Conservation (phyloP, 768 basidiomycete genomes). For the Leucogyrophana mollusca region DNA sequence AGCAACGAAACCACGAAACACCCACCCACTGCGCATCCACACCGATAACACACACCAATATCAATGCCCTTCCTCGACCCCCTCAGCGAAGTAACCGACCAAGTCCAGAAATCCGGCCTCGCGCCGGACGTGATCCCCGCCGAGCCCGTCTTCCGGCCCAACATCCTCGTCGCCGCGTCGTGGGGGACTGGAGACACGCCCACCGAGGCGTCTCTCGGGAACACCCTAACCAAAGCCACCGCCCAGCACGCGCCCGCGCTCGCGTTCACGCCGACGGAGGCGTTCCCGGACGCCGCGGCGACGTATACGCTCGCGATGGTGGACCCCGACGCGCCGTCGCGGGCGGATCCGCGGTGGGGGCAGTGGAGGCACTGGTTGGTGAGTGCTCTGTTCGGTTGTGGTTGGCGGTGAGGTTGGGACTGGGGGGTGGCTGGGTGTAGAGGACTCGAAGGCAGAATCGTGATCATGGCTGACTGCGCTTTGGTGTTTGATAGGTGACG, state of each 20-base stretch:
- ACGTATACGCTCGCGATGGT: constrained; percentile 56
- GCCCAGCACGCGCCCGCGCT: constrained; percentile 53
- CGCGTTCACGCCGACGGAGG: constrained; percentile 41
- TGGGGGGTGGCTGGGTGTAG: no score
- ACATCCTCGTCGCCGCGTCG: constrained; percentile 24
- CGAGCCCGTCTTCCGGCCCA: constrained; percentile 21
- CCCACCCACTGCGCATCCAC: no score
- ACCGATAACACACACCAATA: no score
- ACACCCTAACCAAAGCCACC: constrained; percentile 32
- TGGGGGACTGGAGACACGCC: constrained; percentile 21
- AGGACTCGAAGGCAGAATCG: no score
- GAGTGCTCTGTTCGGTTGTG: constrained; percentile 9
- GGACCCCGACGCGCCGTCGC: constrained; percentile 59
- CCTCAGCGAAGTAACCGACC: constrained; percentile 16
- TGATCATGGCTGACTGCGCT: no score
- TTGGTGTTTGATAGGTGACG: constrained; percentile 26
- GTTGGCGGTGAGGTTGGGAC: no score
- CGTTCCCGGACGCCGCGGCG: constrained; percentile 25
- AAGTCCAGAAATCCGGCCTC: constrained; percentile 18
- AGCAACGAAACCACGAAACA: no score
- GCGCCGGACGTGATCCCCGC: constrained; percentile 30
- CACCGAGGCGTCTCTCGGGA: constrained; percentile 35
- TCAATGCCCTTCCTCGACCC: constrained; percentile 23
- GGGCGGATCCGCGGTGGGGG: constrained; percentile 44
- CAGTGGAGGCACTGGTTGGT: constrained; percentile 62